phyloP scores from a whole-genome alignment of 345 rosid species.

The Rubroshorea leprosula region DNA sequence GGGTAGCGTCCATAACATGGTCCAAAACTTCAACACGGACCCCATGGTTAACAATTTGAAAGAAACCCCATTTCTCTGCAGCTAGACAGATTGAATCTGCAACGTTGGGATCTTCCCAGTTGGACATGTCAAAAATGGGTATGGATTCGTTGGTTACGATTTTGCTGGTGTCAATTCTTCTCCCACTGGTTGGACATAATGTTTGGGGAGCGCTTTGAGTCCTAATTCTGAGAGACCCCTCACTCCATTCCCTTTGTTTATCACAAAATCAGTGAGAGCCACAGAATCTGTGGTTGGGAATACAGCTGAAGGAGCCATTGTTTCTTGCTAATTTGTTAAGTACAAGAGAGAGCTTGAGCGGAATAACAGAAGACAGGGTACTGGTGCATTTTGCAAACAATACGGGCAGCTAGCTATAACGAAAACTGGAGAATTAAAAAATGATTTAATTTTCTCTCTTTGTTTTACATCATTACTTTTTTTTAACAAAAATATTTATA shows the following conservation, averaged over 20 bases:
- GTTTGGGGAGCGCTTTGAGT: conserved; percentile 20
- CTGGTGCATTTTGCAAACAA: too few relatives aligned
- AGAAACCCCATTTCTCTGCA: conserved; percentile 31
- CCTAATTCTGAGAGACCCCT: conserved; percentile 27
- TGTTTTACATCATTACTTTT: too few relatives aligned
- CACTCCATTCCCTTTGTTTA: conserved; percentile 22
- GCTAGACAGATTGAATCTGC: conserved; percentile 27
- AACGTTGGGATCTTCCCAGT: conserved; percentile 12
- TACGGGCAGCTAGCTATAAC: too few relatives aligned
- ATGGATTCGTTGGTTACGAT: conserved; percentile 9
- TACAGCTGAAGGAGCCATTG: conserved; percentile 7
- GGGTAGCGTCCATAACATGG: conserved; percentile 22
- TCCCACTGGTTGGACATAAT: conserved; percentile 23
- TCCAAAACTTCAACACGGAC: conserved; percentile 21
- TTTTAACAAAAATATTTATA: too few relatives aligned
- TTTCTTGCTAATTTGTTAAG: neutral
- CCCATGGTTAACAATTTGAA: conserved; percentile 26
- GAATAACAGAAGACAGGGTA: conserved; percentile 9
- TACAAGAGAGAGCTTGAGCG: too few relatives aligned
- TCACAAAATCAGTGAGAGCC: conserved; percentile 15
- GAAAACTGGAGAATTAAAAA: too few relatives aligned
- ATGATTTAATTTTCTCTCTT: too few relatives aligned
- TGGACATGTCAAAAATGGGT: conserved; percentile 26
- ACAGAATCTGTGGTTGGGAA: neutral
- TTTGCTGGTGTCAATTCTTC: conserved; percentile 9